Evolutionary conservation across 352 stramenopile genomes (phyloP).

Genomic region (Thalassiosira pacifica): DNA sequence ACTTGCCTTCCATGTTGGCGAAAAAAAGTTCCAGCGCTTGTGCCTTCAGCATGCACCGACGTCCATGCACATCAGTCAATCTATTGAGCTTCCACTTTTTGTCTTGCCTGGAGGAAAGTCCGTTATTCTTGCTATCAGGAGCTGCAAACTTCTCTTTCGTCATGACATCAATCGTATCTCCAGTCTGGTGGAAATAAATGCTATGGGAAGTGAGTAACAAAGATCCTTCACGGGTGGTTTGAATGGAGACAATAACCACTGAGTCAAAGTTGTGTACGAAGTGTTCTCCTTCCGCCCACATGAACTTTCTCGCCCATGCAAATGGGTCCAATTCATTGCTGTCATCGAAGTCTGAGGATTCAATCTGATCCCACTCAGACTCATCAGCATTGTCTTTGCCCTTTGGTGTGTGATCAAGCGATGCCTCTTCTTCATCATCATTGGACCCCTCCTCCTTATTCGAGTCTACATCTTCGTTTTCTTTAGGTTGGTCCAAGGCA

Average conservation of each 20-base stretch:
- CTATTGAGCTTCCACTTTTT: slow-evolving; percentile 82
- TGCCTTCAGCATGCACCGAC: slow-evolving; percentile 86
- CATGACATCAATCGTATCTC: slow-evolving; percentile 80
- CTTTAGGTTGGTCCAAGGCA: slow-evolving; percentile 35
- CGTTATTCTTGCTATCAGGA: slow-evolving; percentile 36
- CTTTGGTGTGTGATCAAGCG: slow-evolving; percentile 30
- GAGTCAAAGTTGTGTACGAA: slow-evolving; percentile 81
- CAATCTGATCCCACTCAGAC: slow-evolving; percentile 67
- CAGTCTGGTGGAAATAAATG: slow-evolving; percentile 85
- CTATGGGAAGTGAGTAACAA: slow-evolving; percentile 83
- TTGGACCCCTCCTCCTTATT: not conserved
- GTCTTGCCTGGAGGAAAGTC: slow-evolving; percentile 48
- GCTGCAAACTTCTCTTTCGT: slow-evolving; percentile 72
- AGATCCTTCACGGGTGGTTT: slow-evolving; percentile 70
- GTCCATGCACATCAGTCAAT: slow-evolving; percentile 85
- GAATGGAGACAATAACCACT: slow-evolving; percentile 79
- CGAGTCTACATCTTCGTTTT: slow-evolving; percentile 38
- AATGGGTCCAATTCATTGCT: slow-evolving; percentile 63
- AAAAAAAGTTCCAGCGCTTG: slow-evolving; percentile 90
- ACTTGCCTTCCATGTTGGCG: slow-evolving; percentile 75
- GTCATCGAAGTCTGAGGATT: slow-evolving; percentile 58
- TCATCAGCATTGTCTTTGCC: slow-evolving; percentile 51
- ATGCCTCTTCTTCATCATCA: slow-evolving; percentile 37
- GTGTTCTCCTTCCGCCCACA: slow-evolving; percentile 83
- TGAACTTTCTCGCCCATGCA: slow-evolving; percentile 83